Evolutionary conservation across 257 asterid species (phyloP).

Genomic region (Galeopsis tetrahit): DNA sequence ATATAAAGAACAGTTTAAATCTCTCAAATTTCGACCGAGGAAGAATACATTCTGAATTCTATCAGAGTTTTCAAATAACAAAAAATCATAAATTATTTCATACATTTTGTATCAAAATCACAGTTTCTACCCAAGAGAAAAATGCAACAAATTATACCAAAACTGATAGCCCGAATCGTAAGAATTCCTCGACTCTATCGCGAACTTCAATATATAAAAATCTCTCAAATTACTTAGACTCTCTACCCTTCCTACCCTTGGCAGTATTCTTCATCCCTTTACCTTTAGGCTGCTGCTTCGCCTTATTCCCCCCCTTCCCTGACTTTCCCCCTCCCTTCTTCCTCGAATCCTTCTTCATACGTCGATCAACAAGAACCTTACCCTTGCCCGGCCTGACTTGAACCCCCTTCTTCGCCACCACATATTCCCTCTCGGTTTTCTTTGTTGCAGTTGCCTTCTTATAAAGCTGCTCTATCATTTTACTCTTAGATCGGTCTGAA

Average conservation of each 20-base stretch:
- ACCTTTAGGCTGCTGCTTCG: constrained; percentile 61
- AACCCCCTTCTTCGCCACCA: constrained; percentile 95
- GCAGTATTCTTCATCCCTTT: constrained; percentile 45
- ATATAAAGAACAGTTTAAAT: too few species aligned
- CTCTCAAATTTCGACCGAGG: too few species aligned
- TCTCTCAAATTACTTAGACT: not conserved
- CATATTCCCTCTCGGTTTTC: constrained; percentile 70
- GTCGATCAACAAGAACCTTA: constrained; percentile 79
- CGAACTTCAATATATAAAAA: not conserved
- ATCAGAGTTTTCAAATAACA: too few species aligned
- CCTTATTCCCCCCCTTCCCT: constrained; percentile 68
- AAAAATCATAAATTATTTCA: not conserved
- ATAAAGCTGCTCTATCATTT: constrained; percentile 82
- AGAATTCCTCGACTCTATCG: not conserved
- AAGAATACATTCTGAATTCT: too few species aligned
- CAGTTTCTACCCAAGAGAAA: not conserved
- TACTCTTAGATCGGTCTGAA: constrained; percentile 76
- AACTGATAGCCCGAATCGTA: not conserved
- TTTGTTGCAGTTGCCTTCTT: constrained; percentile 67
- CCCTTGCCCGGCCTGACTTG: constrained; percentile 85
- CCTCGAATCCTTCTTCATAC: constrained; percentile 89
- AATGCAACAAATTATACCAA: not conserved
- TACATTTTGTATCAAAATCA: not conserved
- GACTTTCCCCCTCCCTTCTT: constrained; percentile 54
- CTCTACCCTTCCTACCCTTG: constrained; percentile 37